Evolutionary conservation across 495 filamentous ascomycete species (phyloP).

Genomic region (Aspergillus taichungensis): DNA sequence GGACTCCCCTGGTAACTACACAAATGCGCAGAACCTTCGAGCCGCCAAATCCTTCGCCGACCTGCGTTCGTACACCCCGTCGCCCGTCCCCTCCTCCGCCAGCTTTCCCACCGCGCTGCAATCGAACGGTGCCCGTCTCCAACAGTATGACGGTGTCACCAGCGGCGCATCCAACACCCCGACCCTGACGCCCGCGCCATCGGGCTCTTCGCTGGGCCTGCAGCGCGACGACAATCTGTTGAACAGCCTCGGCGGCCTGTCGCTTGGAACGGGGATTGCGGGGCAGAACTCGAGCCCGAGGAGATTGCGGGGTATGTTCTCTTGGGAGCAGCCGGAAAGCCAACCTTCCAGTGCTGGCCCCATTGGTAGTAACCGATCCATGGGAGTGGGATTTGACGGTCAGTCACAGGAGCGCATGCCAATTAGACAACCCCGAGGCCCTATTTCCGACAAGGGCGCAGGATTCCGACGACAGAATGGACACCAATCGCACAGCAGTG

Average conservation of each 20-base stretch:
- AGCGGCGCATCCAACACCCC: conserved; percentile 62
- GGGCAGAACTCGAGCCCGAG: conserved; percentile 48
- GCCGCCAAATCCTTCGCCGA: conserved; percentile 96
- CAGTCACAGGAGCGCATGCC: conserved; percentile 59
- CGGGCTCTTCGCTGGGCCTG: conserved; percentile 48
- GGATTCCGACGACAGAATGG: conserved; percentile 76
- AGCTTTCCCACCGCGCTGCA: conserved; percentile 71
- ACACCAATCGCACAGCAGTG: conserved; percentile 72
- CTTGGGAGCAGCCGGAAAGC: conserved; percentile 50
- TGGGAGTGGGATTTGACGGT: conserved; percentile 55
- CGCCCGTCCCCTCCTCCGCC: conserved; percentile 78
- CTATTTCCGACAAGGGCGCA: conserved; percentile 63
- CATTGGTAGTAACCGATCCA: conserved; percentile 80
- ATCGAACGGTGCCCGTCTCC: conserved; percentile 56
- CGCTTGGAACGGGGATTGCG: conserved; percentile 52
- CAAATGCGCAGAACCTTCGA: conserved; percentile 67
- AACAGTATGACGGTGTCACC: conserved; percentile 48
- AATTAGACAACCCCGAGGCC: conserved; percentile 75
- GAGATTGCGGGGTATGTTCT: conserved; percentile 57
- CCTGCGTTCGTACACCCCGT: conserved; percentile 88
- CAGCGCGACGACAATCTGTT: conserved; percentile 58
- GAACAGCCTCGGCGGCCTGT: conserved; percentile 58
- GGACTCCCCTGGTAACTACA: conserved; percentile 66
- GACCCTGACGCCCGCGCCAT: conserved; percentile 67
- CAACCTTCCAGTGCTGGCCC: conserved; percentile 54